Percentiles rank a stretch among this genome's conserved stretches.
Evolutionary conservation across 1,284 basidiomycete genomes (phyloP).

Genomic region (Malassezia sp.): DNA sequence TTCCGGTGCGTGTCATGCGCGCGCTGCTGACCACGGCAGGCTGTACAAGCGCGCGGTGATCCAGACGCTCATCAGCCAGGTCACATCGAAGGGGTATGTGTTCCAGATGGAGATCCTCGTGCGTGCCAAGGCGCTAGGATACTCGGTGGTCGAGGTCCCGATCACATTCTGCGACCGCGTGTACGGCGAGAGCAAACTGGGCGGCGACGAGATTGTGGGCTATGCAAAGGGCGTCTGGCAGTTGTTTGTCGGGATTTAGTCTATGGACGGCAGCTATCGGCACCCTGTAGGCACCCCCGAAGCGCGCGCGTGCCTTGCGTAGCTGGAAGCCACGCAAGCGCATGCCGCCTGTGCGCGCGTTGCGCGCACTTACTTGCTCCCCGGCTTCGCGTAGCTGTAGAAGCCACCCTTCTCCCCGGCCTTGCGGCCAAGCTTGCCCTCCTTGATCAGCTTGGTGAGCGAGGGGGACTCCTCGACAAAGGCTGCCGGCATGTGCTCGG

Average conservation of each 20-base stretch:
- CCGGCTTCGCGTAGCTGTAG: conserved; percentile 44
- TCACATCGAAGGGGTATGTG: conserved; percentile 76
- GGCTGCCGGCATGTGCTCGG: conserved; percentile 48
- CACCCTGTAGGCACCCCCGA: not conserved
- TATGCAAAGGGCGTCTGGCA: conserved; percentile 76
- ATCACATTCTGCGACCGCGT: conserved; percentile 88
- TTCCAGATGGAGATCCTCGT: conserved; percentile 98
- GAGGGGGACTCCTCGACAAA: conserved; percentile 50
- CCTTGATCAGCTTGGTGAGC: conserved; percentile 51
- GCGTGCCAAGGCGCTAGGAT: conserved; percentile 66
- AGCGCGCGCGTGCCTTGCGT: not conserved
- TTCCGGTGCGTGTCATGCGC: conserved; percentile 41
- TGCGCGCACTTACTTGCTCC: not conserved
- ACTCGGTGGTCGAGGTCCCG: conserved; percentile 74
- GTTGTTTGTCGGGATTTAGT: conserved; percentile 51
- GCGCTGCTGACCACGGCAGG: too few species aligned
- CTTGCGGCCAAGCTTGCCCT: conserved; percentile 54
- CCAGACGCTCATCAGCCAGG: conserved; percentile 67
- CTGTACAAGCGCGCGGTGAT: conserved; percentile 67
- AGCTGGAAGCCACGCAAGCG: too few species aligned
- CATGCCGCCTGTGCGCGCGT: too few species aligned
- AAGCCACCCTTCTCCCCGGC: conserved; percentile 50
- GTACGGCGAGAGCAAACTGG: conserved; percentile 81
- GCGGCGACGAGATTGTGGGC: conserved; percentile 74
- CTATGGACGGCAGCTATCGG: not conserved